Conservation (phyloP, 139 green algal genomes). For the Chlamydomonas urium region DNA sequence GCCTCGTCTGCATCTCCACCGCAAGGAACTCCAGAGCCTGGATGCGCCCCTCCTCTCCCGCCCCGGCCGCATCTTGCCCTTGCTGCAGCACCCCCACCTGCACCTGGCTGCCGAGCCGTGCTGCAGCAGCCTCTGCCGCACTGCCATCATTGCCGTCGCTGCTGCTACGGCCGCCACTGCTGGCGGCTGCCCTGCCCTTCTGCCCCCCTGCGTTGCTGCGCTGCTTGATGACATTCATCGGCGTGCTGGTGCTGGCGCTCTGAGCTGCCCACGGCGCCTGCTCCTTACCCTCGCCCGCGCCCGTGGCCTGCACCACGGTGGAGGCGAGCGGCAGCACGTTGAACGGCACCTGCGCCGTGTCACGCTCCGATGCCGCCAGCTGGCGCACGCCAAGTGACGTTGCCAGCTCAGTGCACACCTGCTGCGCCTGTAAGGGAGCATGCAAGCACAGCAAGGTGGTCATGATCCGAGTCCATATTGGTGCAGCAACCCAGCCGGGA, state of each 20-base stretch:
- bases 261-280: not conserved
- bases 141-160: not conserved
- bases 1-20: not conserved
- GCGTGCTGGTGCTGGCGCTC: not conserved
- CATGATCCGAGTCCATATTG: no score
- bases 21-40: not conserved
- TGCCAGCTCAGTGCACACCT: constrained; percentile 13
- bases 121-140: not conserved
- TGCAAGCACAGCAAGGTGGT: no score
- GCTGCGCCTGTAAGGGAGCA: constrained; percentile 19
- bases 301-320: no score
- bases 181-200: not conserved
- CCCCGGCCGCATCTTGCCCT: no score
- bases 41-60: no score
- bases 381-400: constrained; percentile 13
- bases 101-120: no score
- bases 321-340: constrained; percentile 25
- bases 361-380: constrained; percentile 8
- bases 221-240: not conserved
- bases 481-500: no score
- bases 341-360: constrained; percentile 28
- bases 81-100: no score
- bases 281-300: no score
- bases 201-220: not conserved
- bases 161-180: not conserved